Conservation (phyloP, 495 filamentous ascomycete genomes). For the Trichodelitschia bisporula region DNA sequence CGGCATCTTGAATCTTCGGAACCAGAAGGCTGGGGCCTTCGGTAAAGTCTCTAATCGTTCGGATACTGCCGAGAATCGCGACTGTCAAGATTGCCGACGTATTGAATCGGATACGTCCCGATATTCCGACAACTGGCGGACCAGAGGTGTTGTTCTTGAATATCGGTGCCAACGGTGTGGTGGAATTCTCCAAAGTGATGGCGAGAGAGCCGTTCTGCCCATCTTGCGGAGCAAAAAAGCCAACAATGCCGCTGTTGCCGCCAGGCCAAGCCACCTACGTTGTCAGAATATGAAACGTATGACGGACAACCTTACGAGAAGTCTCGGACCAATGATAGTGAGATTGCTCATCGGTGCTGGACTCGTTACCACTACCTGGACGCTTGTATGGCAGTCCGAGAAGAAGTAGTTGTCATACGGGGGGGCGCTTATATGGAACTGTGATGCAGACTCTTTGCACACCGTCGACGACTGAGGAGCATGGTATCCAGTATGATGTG, state of each 20-base stretch:
- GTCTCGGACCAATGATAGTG: slow-evolving; percentile 25
- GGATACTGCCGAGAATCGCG: slow-evolving; percentile 32
- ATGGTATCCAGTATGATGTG: too few relatives aligned
- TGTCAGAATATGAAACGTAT: background rate
- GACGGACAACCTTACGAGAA: slow-evolving; percentile 14
- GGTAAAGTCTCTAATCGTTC: slow-evolving; percentile 33
- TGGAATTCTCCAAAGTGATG: slow-evolving; percentile 24
- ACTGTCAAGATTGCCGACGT: slow-evolving; percentile 26
- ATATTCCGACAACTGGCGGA: slow-evolving; percentile 26
- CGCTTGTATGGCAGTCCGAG: slow-evolving; percentile 25
- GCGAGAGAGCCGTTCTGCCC: slow-evolving; percentile 27
- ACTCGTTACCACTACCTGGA: slow-evolving; percentile 32
- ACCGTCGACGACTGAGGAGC: too few relatives aligned
- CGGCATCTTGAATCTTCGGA: slow-evolving; percentile 28
- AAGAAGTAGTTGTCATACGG: slow-evolving; percentile 43
- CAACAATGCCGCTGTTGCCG: slow-evolving; percentile 31
- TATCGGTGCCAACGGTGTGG: slow-evolving; percentile 16
- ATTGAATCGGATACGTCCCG: slow-evolving; percentile 27
- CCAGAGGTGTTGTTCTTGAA: too few relatives aligned
- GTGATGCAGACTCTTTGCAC: background rate
- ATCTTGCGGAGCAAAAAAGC: slow-evolving; percentile 28
- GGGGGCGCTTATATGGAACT: slow-evolving; percentile 14
- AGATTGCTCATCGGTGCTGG: slow-evolving; percentile 28
- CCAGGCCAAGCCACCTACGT: slow-evolving; percentile 32
- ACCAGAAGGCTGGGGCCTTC: slow-evolving; percentile 29